Evolutionary conservation across 345 rosid genomes (phyloP), one percentile per base, ranked within the genome.

Genomic region (Carallia pectinifolia): DNA sequence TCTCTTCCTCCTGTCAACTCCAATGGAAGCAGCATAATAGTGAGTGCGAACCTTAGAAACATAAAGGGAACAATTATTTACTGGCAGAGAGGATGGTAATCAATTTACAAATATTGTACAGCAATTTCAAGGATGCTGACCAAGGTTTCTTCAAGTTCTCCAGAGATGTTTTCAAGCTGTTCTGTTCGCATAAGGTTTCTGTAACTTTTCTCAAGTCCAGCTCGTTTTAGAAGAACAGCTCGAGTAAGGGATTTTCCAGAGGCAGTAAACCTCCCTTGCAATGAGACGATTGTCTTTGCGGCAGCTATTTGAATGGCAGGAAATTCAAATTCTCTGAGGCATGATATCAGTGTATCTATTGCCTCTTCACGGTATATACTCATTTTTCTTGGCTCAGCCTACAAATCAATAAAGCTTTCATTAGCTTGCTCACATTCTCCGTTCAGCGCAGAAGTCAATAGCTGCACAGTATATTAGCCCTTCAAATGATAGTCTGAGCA

Each of bases 341-440:
- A 79, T 40, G 87, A 77, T 72, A 89, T 82, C 47, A 89, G 84
- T 19, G 81, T 67, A 67, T 87, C 94, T 17, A 87, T 78, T 47
- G 94, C 94, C 71, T 89, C 94, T 77, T 89, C 94, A 19, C 94
- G 81, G 67, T 85, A 87, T 23, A 89, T 89, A 63, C 94, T 89
- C 89, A 87, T 87, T 81, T 87, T 86, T 75, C 89, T 84, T 4
- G 94, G 94, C 68, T 86, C 89, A 69, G 77, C 85, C 94, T 89
- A 50, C 64, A 80, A 62, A 75, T 12, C 70, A 73, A 76, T 27
- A 34, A 59, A 62, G 36, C 19, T 7, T 12, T 37, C 27, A 65
- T 62, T 36, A 71, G 39, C 62, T 61, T 23, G 37, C 31, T n/a
- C 7, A 44, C 7, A 10, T 39, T 39, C 44, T 7, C 10, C 7